Conservation (phyloP, 371 early-diverging fungal genomes). For the Funneliformis caledonium region DNA sequence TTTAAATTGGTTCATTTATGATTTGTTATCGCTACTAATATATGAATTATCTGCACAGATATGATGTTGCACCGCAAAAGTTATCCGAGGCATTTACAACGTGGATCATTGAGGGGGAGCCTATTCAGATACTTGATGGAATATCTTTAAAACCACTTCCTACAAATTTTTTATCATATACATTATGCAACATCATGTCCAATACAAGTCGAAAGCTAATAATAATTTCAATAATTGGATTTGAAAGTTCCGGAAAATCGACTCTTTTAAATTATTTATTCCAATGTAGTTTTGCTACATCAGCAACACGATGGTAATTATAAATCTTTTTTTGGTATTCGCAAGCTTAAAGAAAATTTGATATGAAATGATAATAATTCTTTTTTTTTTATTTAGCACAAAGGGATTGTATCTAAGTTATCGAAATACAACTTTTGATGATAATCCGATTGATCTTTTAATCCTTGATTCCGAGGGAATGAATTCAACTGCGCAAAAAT, state of each 20-base stretch:
- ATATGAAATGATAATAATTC: no score
- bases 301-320: slow-evolving; percentile 23
- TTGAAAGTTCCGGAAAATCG: slow-evolving; percentile 29
- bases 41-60: not conserved
- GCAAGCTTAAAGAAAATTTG: no score
- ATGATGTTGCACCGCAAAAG: no score
- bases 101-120: slow-evolving; percentile 21
- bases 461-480: slow-evolving; percentile 27
- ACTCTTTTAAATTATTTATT: slow-evolving; percentile 26
- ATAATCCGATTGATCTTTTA: not conserved
- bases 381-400: not conserved
- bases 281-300: slow-evolving; percentile 21
- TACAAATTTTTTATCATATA: not conserved
- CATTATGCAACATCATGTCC: not conserved
- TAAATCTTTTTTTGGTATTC: not conserved
- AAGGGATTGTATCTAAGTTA: slow-evolving; percentile 24
- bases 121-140: slow-evolving; percentile 21
- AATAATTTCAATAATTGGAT: slow-evolving; percentile 14
- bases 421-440: not conserved
- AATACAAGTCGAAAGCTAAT: not conserved
- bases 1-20: no score
- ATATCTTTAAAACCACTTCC: slow-evolving; percentile 2
- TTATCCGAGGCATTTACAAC: not conserved
- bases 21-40: not conserved
- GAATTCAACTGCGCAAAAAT: slow-evolving; percentile 14